phyloP scores from a whole-genome alignment of 768 basidiomycete genomes.

The Psilocybe cyanescens region DNA sequence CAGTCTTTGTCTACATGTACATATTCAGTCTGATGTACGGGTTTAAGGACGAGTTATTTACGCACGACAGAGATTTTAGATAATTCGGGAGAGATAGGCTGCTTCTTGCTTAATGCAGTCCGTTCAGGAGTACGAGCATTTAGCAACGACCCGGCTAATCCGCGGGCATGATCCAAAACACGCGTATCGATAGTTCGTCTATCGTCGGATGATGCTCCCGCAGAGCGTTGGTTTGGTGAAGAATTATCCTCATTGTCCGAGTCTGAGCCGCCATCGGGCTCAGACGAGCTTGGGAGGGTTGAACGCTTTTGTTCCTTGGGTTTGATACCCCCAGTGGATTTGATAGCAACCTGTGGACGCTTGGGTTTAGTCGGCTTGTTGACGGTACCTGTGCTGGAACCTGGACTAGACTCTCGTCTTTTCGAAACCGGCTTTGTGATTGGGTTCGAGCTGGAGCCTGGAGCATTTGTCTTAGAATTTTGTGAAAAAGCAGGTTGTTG shows the following conservation, averaged over 20 bases:
- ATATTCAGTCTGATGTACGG: neutral
- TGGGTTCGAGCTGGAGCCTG: neutral
- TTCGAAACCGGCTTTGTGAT: neutral
- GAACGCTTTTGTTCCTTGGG: neutral
- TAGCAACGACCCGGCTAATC: neutral
- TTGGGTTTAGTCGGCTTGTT: neutral
- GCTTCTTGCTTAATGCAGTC: conserved; percentile 1
- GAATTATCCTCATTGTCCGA: neutral
- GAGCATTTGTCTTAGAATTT: no score
- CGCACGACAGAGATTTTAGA: neutral
- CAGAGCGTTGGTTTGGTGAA: neutral
- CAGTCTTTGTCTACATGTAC: neutral
- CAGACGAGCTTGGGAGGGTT: neutral
- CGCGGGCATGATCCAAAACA: conserved; percentile 1
- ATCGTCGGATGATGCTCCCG: neutral
- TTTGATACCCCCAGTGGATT: neutral
- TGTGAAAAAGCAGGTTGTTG: no score
- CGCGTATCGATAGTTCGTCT: conserved; percentile 1
- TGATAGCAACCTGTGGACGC: neutral
- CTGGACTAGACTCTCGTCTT: neutral
- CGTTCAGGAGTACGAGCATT: neutral
- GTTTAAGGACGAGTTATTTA: neutral
- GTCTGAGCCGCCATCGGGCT: neutral
- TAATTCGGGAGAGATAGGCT: conserved; percentile 8
- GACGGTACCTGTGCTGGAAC: neutral